A percentile compares a stretch with the other conserved stretches of the same genome.
phyloP scores from a whole-genome alignment of 1,139 yeast species.

The Suhomyces kunorum region DNA sequence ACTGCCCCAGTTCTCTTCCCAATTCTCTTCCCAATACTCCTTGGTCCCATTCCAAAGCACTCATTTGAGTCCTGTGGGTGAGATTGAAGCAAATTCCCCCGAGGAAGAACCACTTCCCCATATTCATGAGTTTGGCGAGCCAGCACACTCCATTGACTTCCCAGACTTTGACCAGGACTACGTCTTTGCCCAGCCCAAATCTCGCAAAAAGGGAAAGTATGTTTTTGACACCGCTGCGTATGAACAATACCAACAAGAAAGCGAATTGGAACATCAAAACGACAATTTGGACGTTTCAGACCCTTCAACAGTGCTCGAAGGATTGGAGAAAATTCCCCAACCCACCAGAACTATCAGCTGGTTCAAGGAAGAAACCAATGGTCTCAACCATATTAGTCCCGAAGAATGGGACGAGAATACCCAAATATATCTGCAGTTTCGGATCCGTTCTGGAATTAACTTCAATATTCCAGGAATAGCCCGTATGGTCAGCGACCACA shows the following conservation, averaged over 20 bases:
- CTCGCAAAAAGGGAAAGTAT: conserved; percentile 11
- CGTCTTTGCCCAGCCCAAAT: conserved; percentile 8
- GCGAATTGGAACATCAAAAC: background rate
- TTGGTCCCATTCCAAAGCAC: conserved; percentile 1
- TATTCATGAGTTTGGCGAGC: conserved; percentile 30
- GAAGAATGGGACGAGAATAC: conserved; percentile 36
- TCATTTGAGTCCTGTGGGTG: conserved; percentile 19
- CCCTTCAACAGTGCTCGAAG: conserved; percentile 16
- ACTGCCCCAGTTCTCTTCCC: background rate
- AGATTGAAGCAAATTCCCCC: conserved; percentile 13
- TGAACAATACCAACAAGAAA: background rate
- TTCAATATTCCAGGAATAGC: conserved; percentile 18
- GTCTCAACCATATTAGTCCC: conserved; percentile 27
- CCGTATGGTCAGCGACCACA: conserved; percentile 18
- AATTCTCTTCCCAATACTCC: no score
- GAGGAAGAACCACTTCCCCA: conserved; percentile 23
- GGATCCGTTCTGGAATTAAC: conserved; percentile 28
- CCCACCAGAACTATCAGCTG: conserved; percentile 18
- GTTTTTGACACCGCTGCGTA: conserved; percentile 1
- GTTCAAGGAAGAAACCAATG: conserved; percentile 10
- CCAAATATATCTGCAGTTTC: conserved; percentile 25
- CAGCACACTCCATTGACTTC: conserved; percentile 23
- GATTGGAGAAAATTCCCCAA: conserved; percentile 38
- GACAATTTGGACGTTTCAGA: background rate
- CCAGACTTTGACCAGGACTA: conserved; percentile 30